Percentiles rank a stretch among this genome's conserved stretches.
Conservation (phyloP, 1,284 basidiomycete genomes). For the Malassezia globosa region DNA sequence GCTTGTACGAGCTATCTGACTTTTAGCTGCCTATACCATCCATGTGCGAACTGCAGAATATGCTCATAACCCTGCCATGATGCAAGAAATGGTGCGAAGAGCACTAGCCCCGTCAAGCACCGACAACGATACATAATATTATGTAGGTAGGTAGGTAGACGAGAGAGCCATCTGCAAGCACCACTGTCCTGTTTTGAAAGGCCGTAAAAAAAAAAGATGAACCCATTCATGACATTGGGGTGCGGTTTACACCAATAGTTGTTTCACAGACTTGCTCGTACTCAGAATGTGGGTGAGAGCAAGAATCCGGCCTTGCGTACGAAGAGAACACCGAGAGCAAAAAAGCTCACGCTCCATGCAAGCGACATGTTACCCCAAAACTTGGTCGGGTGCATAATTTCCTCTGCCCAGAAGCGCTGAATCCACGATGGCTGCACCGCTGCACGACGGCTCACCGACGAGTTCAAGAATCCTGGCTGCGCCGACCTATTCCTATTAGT, state of each 20-base stretch:
- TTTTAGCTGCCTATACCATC: constrained; percentile 12
- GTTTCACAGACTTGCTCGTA: too few species aligned
- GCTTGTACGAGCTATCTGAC: background rate
- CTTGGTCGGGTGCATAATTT: constrained; percentile 38
- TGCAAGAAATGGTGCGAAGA: constrained; percentile 14
- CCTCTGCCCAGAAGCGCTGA: constrained; percentile 15
- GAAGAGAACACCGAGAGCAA: constrained; percentile 31
- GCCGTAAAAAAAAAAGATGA: background rate
- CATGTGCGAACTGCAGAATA: constrained; percentile 15
- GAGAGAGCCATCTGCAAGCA: too few species aligned
- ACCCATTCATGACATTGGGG: too few species aligned
- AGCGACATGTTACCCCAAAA: constrained; percentile 36
- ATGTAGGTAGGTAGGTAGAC: too few species aligned
- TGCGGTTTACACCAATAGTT: too few species aligned
- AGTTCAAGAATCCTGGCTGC: constrained; percentile 15
- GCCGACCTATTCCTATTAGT: constrained; percentile 8
- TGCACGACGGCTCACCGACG: background rate
- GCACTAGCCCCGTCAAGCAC: constrained; percentile 1
- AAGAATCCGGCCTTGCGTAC: constrained; percentile 32
- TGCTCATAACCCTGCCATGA: constrained; percentile 4
- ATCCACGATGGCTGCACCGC: constrained; percentile 6
- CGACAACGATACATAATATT: background rate
- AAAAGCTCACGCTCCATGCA: constrained; percentile 33
- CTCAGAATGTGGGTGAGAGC: constrained; percentile 33
- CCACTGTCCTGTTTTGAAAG: background rate